Conservation (phyloP, 2,329 filamentous ascomycete genomes). For the Cryphonectria parasitica region DNA sequence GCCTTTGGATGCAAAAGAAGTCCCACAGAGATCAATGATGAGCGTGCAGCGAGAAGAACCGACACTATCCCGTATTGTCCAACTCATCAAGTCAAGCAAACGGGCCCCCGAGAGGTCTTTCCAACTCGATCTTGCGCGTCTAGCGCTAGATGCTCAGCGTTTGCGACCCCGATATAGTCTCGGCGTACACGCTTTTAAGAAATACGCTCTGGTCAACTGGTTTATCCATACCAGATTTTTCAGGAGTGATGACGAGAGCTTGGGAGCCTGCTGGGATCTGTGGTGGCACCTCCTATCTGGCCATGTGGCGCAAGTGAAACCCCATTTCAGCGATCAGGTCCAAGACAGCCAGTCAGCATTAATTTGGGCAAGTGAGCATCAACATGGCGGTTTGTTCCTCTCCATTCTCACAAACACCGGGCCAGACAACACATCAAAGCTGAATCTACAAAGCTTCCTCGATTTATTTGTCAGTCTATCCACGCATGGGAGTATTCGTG, state of each 20-base stretch:
- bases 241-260: background rate
- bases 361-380: background rate
- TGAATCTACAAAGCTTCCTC: background rate
- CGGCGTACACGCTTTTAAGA: background rate
- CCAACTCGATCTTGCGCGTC: background rate
- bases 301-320: too few relatives aligned
- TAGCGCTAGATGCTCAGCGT: background rate
- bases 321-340: background rate
- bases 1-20: background rate
- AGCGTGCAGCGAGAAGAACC: background rate
- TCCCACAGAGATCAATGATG: background rate
- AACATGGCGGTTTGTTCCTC: conserved; percentile 2
- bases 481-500: background rate
- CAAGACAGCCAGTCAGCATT: background rate
- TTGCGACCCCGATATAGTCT: background rate
- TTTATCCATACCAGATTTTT: background rate
- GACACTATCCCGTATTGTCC: background rate
- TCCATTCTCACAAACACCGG: background rate
- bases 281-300: background rate
- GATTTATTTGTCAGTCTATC: background rate
- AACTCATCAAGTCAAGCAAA: background rate
- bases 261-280: background rate
- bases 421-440: background rate
- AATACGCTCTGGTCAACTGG: background rate
- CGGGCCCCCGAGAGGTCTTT: background rate